A percentile compares a stretch with the other conserved stretches of the same genome.
Conservation (phyloP, 495 filamentous ascomycete genomes). For the Lasiosphaeria ovina region DNA sequence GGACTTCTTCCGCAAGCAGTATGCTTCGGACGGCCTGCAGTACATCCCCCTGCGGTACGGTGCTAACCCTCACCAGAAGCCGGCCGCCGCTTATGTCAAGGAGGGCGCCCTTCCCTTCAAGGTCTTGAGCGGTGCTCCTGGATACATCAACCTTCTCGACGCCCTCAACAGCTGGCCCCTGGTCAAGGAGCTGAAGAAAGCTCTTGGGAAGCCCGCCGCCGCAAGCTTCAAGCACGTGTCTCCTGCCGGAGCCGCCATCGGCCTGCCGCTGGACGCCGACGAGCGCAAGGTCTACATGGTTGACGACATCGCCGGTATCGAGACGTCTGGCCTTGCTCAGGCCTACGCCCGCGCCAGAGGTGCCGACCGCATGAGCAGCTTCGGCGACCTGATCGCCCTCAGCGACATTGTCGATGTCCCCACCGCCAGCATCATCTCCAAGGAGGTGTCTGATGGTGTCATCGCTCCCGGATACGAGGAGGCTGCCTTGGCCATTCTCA, state of each 20-base stretch:
- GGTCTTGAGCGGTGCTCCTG: constrained; percentile 87
- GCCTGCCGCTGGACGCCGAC: constrained; percentile 74
- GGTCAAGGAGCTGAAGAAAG: constrained; percentile 92
- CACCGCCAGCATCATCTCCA: constrained; percentile 93
- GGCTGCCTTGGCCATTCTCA: constrained; percentile 84
- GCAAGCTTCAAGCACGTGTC: constrained; percentile 99
- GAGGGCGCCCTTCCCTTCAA: constrained; percentile 85
- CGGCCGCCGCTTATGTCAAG: constrained; percentile 76
- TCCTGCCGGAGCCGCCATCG: constrained; percentile 92
- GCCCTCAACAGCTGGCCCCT: constrained; percentile 95
- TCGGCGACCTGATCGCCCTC: constrained; percentile 93
- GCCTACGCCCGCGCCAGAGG: constrained; percentile 94
- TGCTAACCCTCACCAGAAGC: constrained; percentile 96
- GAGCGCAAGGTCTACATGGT: constrained; percentile 99
- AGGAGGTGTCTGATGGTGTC: constrained; percentile 95
- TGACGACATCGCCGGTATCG: constrained; percentile 85
- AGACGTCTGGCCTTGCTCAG: constrained; percentile 80
- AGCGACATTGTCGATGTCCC: constrained; percentile 84
- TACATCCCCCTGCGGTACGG: constrained; percentile 88
- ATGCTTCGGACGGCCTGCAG: constrained; percentile 79
- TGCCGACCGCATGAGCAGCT: constrained; percentile 95
- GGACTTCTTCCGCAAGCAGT: constrained; percentile 95
- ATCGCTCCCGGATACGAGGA: constrained; percentile 83
- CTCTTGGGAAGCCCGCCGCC: constrained; percentile 83
- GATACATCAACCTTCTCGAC: constrained; percentile 96